These are phyloP conservation scores for Flueggea neowawraea DNA, from an alignment of 441 rosid genomes.

Conservation along the genomic window DNA sequence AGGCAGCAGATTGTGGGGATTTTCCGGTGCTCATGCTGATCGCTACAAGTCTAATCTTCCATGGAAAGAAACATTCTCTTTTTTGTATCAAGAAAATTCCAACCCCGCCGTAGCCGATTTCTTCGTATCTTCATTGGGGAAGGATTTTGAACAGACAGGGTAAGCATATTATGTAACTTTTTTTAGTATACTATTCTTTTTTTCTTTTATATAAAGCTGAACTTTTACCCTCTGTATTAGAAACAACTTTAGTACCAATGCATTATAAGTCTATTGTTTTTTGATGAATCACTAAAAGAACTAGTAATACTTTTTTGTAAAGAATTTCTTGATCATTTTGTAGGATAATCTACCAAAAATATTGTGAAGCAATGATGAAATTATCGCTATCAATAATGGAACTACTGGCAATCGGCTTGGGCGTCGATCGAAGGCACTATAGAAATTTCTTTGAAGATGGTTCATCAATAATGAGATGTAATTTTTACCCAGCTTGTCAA, in stretches of 20 bases:
- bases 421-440: slow-evolving; percentile 26
- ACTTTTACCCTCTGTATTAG: no score
- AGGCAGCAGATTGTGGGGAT: slow-evolving; percentile 33
- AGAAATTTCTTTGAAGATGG: slow-evolving; percentile 35
- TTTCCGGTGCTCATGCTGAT: slow-evolving; percentile 38
- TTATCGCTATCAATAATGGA: slow-evolving; percentile 34
- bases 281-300: no score
- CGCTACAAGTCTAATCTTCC: slow-evolving; percentile 42
- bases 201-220: no score
- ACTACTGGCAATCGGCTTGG: slow-evolving; percentile 45
- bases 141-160: slow-evolving; percentile 33
- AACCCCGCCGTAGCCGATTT: slow-evolving; percentile 24
- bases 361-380: slow-evolving; percentile 41
- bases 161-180: slow-evolving; percentile 8
- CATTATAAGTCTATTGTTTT: no score
- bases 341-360: slow-evolving; percentile 40
- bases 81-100: slow-evolving; percentile 18
- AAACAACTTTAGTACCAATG: no score
- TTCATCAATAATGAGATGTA: slow-evolving; percentile 37
- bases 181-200: no score
- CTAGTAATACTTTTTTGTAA: no score
- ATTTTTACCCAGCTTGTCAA: slow-evolving; percentile 44
- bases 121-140: slow-evolving; percentile 25
- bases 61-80: slow-evolving; percentile 56
- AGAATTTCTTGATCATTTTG: neutral